Evolutionary conservation across 2,329 filamentous ascomycete genomes (phyloP), one percentile per base, ranked within the genome.

Genomic region (Paraconiothyrium brasiliense): DNA sequence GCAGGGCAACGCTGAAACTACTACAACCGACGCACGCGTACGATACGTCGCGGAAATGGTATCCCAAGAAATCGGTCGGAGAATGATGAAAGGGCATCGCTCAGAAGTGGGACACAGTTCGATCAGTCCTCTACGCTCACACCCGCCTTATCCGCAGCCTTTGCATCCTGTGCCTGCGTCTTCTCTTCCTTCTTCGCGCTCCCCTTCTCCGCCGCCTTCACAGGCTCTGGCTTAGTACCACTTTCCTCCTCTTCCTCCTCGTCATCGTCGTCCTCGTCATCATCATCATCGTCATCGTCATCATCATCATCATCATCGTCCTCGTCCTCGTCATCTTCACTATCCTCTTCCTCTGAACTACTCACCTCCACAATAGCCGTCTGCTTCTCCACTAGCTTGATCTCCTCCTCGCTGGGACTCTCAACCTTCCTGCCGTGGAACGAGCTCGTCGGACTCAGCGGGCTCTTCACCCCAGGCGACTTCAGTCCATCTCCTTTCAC

Each of bases 111-210:
- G 27, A 44, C 41, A n/a, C 20, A 22, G 41, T 44, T 11, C n/a
- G 16, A 20, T 52, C 52, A 80, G 56, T 80, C 78, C 58, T 80
- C 71, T 4, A 79, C 79, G 58, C 76, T 79, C 57, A 73, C 73
- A 10, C 71, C 70, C 1, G 77, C 78, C 57, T 76, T 76, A 3
- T 54, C 65, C 1, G 66, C 70, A n/a, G 69, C 70, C 41, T 70
- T 72, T 0, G 70, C 65, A 39, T 64, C 61, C 57, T 75, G 71
- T 7, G 66, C 59, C 57, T 76, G 71, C 34, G 68, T 69, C 57
- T 71, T 65, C 27, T 51, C 58, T 14, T 43, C 51, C 9, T 60
- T 44, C 62, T 2, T 64, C 57, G 22, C 52, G 60, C 0, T 64
- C 3, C 11, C 8, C 16, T 39, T 34, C 39, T 43, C 48, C 41